Conservation (phyloP, 305 asterid species). For the Solanum hybrid region DNA sequence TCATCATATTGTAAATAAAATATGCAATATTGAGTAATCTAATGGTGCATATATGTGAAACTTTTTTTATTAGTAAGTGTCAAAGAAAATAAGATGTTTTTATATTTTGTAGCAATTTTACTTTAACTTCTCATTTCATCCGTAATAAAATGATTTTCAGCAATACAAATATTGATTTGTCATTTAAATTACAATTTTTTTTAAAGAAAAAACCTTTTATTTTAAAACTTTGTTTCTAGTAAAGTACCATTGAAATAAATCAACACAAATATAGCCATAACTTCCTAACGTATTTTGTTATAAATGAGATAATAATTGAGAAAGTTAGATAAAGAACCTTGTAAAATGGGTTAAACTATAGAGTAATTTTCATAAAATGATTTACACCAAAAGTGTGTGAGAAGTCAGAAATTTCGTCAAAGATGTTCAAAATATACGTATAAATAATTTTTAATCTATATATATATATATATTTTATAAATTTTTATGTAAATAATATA, state of each 20-base stretch:
- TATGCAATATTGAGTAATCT: neutral
- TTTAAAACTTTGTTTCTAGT: no score
- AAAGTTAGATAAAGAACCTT: neutral
- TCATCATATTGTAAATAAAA: neutral
- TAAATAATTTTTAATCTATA: no score
- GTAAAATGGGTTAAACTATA: neutral
- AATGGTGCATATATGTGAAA: neutral
- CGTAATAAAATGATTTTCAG: neutral
- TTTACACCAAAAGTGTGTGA: neutral
- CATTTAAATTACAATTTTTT: neutral
- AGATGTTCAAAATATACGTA: no score
- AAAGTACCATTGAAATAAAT: no score
- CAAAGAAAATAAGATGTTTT: no score
- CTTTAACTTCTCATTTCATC: neutral
- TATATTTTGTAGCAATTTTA: neutral
- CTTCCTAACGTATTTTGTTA: neutral
- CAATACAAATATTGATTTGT: neutral
- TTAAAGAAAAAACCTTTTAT: neutral
- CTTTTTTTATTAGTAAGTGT: neutral
- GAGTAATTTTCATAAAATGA: neutral
- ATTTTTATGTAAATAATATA: no score
- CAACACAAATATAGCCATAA: no score
- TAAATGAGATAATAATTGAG: neutral
- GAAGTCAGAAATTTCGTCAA: neutral
- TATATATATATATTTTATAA: no score